Evolutionary conservation across 371 early-diverging fungal genomes (phyloP).

Genomic region (Mortierella sp.): DNA sequence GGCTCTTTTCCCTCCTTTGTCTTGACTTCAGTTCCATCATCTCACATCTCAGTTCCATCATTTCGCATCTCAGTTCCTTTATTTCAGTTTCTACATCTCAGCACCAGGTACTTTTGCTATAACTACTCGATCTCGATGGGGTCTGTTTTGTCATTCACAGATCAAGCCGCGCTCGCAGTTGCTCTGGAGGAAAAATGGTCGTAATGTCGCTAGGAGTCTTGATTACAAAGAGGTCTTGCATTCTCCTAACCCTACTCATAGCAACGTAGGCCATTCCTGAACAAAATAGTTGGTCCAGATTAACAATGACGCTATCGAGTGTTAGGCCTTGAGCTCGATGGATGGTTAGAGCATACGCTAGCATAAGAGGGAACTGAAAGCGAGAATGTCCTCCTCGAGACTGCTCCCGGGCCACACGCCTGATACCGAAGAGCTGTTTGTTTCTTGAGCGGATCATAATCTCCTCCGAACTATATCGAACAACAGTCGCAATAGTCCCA

Average conservation of each 20-base stretch:
- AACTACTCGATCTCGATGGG: too few relatives aligned
- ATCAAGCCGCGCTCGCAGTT: too few relatives aligned
- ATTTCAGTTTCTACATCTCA: too few relatives aligned
- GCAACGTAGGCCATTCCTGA: conserved; percentile 13
- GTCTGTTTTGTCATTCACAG: neutral
- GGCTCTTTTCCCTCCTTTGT: too few relatives aligned
- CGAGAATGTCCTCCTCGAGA: conserved; percentile 1
- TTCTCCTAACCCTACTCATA: conserved; percentile 8
- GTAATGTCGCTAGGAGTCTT: neutral
- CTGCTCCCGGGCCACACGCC: neutral
- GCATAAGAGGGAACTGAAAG: conserved; percentile 1
- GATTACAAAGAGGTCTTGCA: conserved; percentile 3
- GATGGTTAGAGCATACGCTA: neutral
- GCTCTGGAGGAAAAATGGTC: too few relatives aligned
- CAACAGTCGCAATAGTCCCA: conserved; percentile 5
- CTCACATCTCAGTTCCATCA: too few relatives aligned
- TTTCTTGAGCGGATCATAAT: too few relatives aligned
- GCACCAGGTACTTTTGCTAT: too few relatives aligned
- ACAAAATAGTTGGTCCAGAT: neutral
- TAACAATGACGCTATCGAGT: neutral
- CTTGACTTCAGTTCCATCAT: too few relatives aligned
- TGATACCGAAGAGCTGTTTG: too few relatives aligned
- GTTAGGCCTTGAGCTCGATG: neutral
- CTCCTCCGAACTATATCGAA: too few relatives aligned
- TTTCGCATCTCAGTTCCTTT: too few relatives aligned